Percentiles rank a stretch among this genome's conserved stretches.
Conservation (phyloP, 352 stramenopile genomes). For the Paralagenidium karlingii region DNA sequence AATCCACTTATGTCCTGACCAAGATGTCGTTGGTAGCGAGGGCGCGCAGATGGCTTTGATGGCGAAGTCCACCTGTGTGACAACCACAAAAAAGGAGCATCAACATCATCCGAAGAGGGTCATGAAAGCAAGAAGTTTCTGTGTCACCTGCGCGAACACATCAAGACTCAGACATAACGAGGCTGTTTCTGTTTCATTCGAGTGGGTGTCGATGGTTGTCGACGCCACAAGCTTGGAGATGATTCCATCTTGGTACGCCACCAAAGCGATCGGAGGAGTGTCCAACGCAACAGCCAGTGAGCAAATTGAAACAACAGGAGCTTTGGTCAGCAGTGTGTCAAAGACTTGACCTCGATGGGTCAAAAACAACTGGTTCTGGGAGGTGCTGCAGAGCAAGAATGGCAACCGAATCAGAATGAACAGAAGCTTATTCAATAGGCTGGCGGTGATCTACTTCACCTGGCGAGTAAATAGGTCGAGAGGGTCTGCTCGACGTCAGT, state of each 20-base stretch:
- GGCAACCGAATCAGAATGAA: too few relatives aligned
- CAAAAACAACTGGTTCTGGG: slow-evolving; percentile 28
- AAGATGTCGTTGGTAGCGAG: not conserved
- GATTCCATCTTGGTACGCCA: too few relatives aligned
- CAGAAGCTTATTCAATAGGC: too few relatives aligned
- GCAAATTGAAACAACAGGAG: slow-evolving; percentile 20
- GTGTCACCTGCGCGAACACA: slow-evolving; percentile 12
- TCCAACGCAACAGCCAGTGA: too few relatives aligned
- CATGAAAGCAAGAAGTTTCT: not conserved
- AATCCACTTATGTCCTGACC: slow-evolving; percentile 20
- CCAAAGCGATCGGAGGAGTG: too few relatives aligned
- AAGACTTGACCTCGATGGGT: slow-evolving; percentile 22
- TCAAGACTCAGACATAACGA: slow-evolving; percentile 19
- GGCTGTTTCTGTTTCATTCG: slow-evolving; percentile 2
- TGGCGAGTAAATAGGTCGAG: slow-evolving; percentile 35
- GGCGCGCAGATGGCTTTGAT: slow-evolving; percentile 1
- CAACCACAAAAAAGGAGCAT: slow-evolving; percentile 8
- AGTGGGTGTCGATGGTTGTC: too few relatives aligned
- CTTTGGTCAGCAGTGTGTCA: slow-evolving; percentile 11
- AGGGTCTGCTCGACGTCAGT: slow-evolving; percentile 35
- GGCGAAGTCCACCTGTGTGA: slow-evolving; percentile 18
- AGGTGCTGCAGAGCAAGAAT: too few relatives aligned
- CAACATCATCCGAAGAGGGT: not conserved
- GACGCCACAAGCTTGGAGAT: slow-evolving; percentile 13
- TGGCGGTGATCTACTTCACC: too few relatives aligned